Conservation (phyloP, 169 alveolate genomes). For the Eimeria tenella region DNA sequence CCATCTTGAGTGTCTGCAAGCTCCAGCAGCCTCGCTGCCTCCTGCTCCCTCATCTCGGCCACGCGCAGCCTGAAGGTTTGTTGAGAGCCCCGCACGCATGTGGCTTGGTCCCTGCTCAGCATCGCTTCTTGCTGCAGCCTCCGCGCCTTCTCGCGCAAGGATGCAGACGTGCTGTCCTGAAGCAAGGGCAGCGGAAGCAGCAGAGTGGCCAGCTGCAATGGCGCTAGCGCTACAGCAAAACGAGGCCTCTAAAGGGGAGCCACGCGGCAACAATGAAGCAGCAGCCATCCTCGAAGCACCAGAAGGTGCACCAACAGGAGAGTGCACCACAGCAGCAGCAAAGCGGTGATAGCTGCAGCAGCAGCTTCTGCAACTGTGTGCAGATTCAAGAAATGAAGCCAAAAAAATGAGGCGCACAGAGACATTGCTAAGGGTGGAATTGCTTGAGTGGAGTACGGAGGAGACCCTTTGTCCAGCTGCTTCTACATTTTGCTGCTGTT, state of each 20-base stretch:
- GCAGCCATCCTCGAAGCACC: not conserved
- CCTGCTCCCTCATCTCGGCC: slow-evolving; percentile 49
- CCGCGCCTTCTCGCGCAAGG: slow-evolving; percentile 51
- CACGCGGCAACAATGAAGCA: not conserved
- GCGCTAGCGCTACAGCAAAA: not conserved
- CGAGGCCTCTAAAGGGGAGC: no score
- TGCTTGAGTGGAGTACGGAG: not conserved
- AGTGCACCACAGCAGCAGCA: not conserved
- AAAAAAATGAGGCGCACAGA: not conserved
- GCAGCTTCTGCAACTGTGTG: not conserved
- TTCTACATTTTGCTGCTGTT: not conserved
- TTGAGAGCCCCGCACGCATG: slow-evolving; percentile 45
- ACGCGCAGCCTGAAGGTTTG: slow-evolving; percentile 6
- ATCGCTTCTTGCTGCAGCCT: slow-evolving; percentile 60
- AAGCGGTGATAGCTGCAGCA: not conserved
- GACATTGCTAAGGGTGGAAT: not conserved
- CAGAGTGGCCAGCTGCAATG: not conserved
- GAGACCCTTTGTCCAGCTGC: slow-evolving; percentile 14
- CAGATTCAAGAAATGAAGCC: not conserved
- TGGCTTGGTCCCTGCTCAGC: slow-evolving; percentile 50
- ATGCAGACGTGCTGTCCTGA: slow-evolving; percentile 43
- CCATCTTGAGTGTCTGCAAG: not conserved
- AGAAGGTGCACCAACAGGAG: not conserved
- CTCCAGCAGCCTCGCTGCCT: slow-evolving; percentile 46
- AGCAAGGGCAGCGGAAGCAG: slow-evolving; percentile 15